Base-by-base conservation (phyloP, 345 rosid genomes). In the Citrus trifoliata region DNA sequence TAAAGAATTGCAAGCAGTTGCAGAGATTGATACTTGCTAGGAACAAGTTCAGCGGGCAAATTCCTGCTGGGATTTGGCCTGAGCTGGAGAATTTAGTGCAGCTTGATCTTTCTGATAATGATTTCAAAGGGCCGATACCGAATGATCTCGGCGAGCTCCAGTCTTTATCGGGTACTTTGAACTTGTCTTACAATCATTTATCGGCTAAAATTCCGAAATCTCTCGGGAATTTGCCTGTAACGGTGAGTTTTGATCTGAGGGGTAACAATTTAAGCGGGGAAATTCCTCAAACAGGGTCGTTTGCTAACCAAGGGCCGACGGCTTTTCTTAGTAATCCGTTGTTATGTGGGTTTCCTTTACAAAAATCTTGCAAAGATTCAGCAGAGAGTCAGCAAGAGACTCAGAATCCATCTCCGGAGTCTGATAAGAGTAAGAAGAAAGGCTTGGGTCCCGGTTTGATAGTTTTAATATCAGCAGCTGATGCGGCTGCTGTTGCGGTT, bases 241-340 rank as follows among this genome's bases (percentile, higher is more conserved):
- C 97, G 0, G 98, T 97, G 74, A 93, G 95, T 78, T 90, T 94
- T 66, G 98, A 97, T 86, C 88, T 97, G 76, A 83, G 95, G 67
- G 82, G 79, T 85, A 97, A 97, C 71, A 87, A 97, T 80, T 82
- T 97, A 13, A 88, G 84, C 80, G 99, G 99, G 0, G 92, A 94
- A 78, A 94, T 97, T 28, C 99, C 99, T 37, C 95, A 93, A 83
- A 86, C 93, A 0, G 98, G 98, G 19, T 93, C 99, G 3, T 97
- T 97, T 86, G 84, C 91, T 0, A 94, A 91, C 85, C 99, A 94
- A 67, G 99, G 99, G 67, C 99, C 99, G 48, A 94, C 98, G 16
- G 99, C 98, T 25, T 97, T 97, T 70, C 95, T 97, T 74, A 81
- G 83, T 55, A 97, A 97, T 19, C 97, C 98, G 18, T 78, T 77